Conservation (phyloP, 2,329 filamentous ascomycete genomes). For the Diatrype stigma region DNA sequence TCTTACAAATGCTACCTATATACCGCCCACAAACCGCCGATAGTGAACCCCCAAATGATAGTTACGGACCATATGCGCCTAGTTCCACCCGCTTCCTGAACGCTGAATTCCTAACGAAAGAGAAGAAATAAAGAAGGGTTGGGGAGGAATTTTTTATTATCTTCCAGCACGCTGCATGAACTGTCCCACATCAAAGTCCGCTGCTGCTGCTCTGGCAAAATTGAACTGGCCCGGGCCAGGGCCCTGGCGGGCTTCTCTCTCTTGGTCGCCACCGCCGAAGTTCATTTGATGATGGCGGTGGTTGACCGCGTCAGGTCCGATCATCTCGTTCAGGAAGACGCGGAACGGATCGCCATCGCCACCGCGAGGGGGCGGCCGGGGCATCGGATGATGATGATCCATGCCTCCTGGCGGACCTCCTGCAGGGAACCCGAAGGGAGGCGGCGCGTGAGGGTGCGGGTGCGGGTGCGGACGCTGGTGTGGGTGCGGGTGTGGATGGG, state of each 20-base stretch:
- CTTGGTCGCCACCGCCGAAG: not conserved
- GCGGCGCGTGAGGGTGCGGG: not conserved
- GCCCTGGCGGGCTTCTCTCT: not conserved
- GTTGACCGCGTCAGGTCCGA: not conserved
- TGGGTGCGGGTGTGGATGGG: too few species aligned
- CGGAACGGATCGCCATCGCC: not conserved
- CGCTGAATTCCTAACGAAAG: too few species aligned
- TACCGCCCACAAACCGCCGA: too few species aligned
- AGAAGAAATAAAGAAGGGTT: too few species aligned
- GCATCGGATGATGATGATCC: not conserved
- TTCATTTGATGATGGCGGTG: not conserved
- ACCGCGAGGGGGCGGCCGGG: not conserved
- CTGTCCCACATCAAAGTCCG: too few species aligned
- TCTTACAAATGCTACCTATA: too few species aligned
- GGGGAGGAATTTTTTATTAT: too few species aligned
- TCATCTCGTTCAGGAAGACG: not conserved
- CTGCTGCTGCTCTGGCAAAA: not conserved
- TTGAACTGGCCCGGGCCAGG: not conserved
- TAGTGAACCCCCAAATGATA: too few species aligned
- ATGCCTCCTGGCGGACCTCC: not conserved
- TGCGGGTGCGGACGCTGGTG: too few species aligned
- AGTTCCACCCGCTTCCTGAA: too few species aligned
- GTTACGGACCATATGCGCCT: too few species aligned
- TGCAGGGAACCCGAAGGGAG: not conserved
- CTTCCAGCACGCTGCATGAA: too few species aligned